Conservation (phyloP, 2,329 filamentous ascomycete genomes). For the Clonostachys byssicola region DNA sequence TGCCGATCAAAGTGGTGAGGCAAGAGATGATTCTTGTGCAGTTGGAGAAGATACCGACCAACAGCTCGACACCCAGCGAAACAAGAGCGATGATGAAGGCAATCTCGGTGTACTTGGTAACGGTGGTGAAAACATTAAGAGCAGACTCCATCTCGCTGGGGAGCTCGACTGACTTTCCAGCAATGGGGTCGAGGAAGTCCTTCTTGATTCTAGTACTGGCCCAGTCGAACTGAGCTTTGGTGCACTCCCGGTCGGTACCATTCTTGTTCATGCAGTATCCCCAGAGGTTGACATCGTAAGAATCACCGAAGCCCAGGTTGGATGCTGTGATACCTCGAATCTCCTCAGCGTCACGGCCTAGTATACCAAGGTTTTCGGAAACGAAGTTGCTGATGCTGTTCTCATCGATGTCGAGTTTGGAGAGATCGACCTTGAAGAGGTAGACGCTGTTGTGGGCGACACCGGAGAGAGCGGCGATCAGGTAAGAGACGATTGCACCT, state of each 20-base stretch:
- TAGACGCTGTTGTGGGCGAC: constrained; percentile 52
- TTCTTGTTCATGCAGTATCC: constrained; percentile 68
- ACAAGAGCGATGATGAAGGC: constrained; percentile 73
- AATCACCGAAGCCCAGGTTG: constrained; percentile 62
- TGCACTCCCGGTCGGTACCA: constrained; percentile 58
- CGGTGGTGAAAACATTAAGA: constrained; percentile 68
- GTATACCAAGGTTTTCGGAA: constrained; percentile 14
- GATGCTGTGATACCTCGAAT: constrained; percentile 40
- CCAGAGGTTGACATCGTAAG: constrained; percentile 82
- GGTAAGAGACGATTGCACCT: constrained; percentile 67
- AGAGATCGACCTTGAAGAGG: constrained; percentile 58
- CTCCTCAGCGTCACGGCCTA: constrained; percentile 2
- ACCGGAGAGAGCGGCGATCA: constrained; percentile 52
- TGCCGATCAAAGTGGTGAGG: constrained; percentile 72
- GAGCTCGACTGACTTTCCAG: constrained; percentile 50
- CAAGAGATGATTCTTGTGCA: constrained; percentile 81
- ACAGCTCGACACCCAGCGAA: constrained; percentile 65
- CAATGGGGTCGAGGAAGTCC: constrained; percentile 47
- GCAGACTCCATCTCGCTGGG: constrained; percentile 63
- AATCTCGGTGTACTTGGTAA: constrained; percentile 79
- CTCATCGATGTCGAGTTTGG: constrained; percentile 50
- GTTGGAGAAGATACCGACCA: constrained; percentile 77
- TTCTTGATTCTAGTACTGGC: constrained; percentile 69
- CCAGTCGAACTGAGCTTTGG: constrained; percentile 69
- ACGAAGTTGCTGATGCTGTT: constrained; percentile 10